Evolutionary conservation across 768 basidiomycete species (phyloP), one percentile per base, ranked within the genome.

Genomic region (Amylocystis lapponica): DNA sequence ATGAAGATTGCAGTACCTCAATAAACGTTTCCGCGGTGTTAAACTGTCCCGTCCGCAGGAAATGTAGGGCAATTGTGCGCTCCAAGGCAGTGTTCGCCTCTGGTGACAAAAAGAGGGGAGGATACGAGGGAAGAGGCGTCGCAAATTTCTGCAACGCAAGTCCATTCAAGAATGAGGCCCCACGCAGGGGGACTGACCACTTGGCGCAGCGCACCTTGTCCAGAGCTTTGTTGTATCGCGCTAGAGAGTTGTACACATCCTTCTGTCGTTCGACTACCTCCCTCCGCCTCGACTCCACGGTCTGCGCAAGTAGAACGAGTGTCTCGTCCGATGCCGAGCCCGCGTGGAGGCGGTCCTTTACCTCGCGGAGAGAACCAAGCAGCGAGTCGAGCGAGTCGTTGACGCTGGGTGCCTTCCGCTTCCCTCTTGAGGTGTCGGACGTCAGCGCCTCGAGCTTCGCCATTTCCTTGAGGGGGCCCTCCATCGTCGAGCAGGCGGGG

Each of bases 231-330:
- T 89, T 90, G 27, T 94, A 71, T 51, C 79, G 78, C 21, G 81
- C 76, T 8, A 96, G 64, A 2, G 82, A 79, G 16, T 73, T 77
- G 54, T 94, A 89, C 26, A 91, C 74, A 52, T 93, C 92, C 62
- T 94, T 97, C 70, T 93, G 83, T 3, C 83, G 75, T 27, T 93
- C 88, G 45, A 90, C 88, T 1, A 92, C 70, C 45, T 89, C 88
- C 60, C 83, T 91, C 80, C 87, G 92, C 63, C 66, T 78, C 0
- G 68, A 61, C 37, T 88, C 86, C 2, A 89, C 73, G 2, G 71
- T 69, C 57, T 75, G 75, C 14, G 73, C 66, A 9, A 89, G 66
- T 7, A 70, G 58, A 25, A 61, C 64, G 11, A 83, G 62, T 12
- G 71, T 68, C 14, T 74, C 74, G 47, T 75, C 69, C 13, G 74